Evolutionary conservation across 2,329 filamentous ascomycete species (phyloP).

Genomic region (Colletotrichum cordylinicola): DNA sequence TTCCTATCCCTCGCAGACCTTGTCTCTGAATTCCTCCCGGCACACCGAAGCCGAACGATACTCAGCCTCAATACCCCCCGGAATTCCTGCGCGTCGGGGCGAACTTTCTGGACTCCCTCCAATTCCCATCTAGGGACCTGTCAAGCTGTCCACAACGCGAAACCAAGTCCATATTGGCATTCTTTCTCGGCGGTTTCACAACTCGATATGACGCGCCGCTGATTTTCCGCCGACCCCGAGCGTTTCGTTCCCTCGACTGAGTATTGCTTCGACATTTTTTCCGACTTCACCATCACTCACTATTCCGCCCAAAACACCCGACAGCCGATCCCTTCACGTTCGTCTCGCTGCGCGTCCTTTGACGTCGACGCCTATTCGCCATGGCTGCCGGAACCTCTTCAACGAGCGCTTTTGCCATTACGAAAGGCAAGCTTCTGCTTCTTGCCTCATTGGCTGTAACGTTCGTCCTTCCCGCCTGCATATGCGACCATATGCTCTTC

Average conservation of each 20-base stretch:
- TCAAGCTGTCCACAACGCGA: not conserved
- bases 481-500: not conserved
- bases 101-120: not conserved
- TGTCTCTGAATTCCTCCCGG: not conserved
- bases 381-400: constrained; percentile 21
- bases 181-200: constrained; percentile 15
- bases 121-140: not conserved
- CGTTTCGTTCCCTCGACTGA: not conserved
- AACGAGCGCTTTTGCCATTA: constrained; percentile 33
- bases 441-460: constrained; percentile 40
- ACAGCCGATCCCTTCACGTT: not conserved
- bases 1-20: not conserved
- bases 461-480: constrained; percentile 32
- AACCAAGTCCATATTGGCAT: not conserved
- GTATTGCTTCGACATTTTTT: not conserved
- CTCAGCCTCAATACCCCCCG: not conserved
- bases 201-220: constrained; percentile 3
- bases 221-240: not conserved
- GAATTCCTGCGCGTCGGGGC: not conserved
- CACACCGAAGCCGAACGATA: not conserved
- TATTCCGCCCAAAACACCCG: not conserved
- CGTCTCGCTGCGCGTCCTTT: not conserved
- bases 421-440: constrained; percentile 39
- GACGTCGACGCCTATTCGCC: not conserved
- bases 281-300: not conserved